Evolutionary conservation across 805 yeast genomes (phyloP).

Genomic region (Tetrapisispora namnaoensis): DNA sequence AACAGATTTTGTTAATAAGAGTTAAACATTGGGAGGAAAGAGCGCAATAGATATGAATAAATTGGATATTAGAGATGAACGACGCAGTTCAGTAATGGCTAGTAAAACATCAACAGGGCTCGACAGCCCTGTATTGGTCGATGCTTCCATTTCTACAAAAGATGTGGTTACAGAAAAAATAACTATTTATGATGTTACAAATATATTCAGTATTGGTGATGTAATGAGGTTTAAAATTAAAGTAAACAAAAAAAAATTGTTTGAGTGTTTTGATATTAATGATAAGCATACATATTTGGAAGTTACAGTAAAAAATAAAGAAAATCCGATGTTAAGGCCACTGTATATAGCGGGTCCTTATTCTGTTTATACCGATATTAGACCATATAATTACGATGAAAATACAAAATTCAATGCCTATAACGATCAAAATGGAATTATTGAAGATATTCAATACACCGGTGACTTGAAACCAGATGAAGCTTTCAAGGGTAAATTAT

Average conservation of each 20-base stretch:
- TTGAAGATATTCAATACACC: slow-evolving; percentile 36
- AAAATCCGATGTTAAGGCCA: slow-evolving; percentile 64
- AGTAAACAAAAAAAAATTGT: slow-evolving; percentile 12
- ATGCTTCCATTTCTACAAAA: background rate
- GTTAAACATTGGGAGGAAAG: background rate
- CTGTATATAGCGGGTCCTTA: slow-evolving; percentile 87
- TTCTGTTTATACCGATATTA: slow-evolving; percentile 71
- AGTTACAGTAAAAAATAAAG: slow-evolving; percentile 59
- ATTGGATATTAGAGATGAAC: background rate
- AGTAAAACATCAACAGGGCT: background rate
- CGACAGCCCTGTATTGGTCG: background rate
- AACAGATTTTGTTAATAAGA: no score
- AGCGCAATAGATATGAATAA: background rate
- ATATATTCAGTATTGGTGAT: slow-evolving; percentile 23
- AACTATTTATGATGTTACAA: slow-evolving; percentile 15
- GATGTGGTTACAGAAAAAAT: background rate
- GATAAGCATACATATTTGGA: slow-evolving; percentile 8
- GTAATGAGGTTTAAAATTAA: slow-evolving; percentile 19
- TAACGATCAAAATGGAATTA: background rate
- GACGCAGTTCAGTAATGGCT: background rate
- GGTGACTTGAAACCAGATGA: slow-evolving; percentile 64
- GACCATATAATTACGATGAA: slow-evolving; percentile 54
- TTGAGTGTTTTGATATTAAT: slow-evolving; percentile 4
- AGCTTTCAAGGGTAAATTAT: slow-evolving; percentile 47
- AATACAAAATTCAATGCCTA: slow-evolving; percentile 29